Evolutionary conservation across 495 filamentous ascomycete genomes (phyloP).

Genomic region (Neurospora sp.): DNA sequence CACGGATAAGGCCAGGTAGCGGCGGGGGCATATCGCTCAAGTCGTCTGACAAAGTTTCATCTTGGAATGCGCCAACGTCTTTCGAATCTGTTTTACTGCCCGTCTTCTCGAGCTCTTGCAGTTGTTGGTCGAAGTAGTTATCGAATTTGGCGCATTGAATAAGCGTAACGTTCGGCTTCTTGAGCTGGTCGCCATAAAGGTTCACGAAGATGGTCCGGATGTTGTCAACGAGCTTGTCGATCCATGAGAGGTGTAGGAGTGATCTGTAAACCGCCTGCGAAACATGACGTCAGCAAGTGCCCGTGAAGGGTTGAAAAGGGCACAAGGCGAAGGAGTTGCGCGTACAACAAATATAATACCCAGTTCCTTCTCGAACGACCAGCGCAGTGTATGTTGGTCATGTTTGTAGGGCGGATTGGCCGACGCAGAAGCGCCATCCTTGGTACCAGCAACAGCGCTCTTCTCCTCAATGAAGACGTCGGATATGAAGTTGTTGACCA

Average conservation of each 20-base stretch:
- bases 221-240: constrained; percentile 92
- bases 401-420: constrained; percentile 68
- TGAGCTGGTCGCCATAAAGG: constrained; percentile 79
- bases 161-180: constrained; percentile 64
- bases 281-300: constrained; percentile 1
- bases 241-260: constrained; percentile 88
- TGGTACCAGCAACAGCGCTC: constrained; percentile 47
- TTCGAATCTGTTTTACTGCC: constrained; percentile 22
- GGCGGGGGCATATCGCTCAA: constrained; percentile 35
- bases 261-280: constrained; percentile 90
- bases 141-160: constrained; percentile 72
- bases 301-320: neutral
- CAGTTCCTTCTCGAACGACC: constrained; percentile 84
- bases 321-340: constrained; percentile 20
- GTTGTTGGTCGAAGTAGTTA: constrained; percentile 87
- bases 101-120: constrained; percentile 65
- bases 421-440: constrained; percentile 46
- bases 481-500: constrained; percentile 89
- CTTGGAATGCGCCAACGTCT: constrained; percentile 27
- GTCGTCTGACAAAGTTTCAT: constrained; percentile 26
- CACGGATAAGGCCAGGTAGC: constrained; percentile 27
- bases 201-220: constrained; percentile 82
- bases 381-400: constrained; percentile 92
- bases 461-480: constrained; percentile 97
- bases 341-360: constrained; percentile 89